These are phyloP conservation scores for Phytopythium boreale DNA, from an alignment of 352 stramenopile genomes.

Conservation along the genomic window DNA sequence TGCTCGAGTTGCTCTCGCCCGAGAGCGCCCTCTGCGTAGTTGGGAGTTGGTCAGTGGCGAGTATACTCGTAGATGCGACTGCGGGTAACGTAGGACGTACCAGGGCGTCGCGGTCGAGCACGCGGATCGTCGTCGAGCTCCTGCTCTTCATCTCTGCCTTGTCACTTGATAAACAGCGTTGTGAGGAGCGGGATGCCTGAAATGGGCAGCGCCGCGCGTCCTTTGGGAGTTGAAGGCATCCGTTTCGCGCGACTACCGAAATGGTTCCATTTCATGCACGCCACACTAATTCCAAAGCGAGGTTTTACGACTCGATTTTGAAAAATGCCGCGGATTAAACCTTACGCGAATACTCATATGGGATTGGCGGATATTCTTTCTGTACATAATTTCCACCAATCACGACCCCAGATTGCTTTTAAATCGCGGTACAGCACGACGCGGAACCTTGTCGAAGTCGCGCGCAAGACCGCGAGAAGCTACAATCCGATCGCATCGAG, in stretches of 20 bases:
- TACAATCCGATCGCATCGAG: no score
- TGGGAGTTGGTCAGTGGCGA: background rate
- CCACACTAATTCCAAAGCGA: no score
- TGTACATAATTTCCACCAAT: no score
- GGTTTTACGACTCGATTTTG: no score
- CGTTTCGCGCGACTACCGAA: background rate
- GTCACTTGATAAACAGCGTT: background rate
- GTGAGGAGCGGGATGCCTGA: background rate
- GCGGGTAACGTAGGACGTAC: constrained; percentile 11
- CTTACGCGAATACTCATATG: no score
- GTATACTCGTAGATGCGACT: background rate
- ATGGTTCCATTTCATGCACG: background rate
- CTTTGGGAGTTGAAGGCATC: background rate
- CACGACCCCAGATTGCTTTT: no score
- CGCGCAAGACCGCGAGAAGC: no score
- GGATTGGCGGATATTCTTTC: no score
- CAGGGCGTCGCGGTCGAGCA: constrained; percentile 36
- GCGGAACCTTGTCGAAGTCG: no score
- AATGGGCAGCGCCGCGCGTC: no score
- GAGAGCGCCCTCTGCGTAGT: constrained; percentile 29
- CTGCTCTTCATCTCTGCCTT: constrained; percentile 17
- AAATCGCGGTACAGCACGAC: no score
- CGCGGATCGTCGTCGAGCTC: constrained; percentile 16
- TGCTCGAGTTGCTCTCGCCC: constrained; percentile 75
- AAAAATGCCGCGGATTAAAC: no score